These are phyloP conservation scores for Ganoderma boninense DNA, from an alignment of 1,284 basidiomycete genomes.

Conservation along the genomic window DNA sequence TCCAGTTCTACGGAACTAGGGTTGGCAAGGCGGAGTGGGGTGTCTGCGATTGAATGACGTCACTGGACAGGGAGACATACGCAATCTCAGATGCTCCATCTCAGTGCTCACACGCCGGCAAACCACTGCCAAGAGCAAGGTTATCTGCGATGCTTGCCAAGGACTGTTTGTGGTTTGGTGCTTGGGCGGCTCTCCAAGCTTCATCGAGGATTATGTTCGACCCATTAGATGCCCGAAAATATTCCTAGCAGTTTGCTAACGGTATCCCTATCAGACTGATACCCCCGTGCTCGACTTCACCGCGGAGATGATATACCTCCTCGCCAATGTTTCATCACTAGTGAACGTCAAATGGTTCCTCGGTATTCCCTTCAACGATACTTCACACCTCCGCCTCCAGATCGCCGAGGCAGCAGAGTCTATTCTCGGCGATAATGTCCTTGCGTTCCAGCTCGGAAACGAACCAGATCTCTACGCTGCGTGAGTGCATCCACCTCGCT, in stretches of 20 bases:
- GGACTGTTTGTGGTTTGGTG: not conserved
- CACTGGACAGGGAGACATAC: not conserved
- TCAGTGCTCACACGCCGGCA: not conserved
- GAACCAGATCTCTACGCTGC: constrained; percentile 73
- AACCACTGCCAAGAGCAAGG: constrained; percentile 5
- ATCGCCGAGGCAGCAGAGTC: constrained; percentile 58
- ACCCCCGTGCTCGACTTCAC: constrained; percentile 56
- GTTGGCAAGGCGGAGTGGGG: constrained; percentile 36
- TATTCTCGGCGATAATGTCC: constrained; percentile 66
- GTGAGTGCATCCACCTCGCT: constrained; percentile 26
- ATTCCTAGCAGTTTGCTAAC: not conserved
- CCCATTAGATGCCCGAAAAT: too few species aligned
- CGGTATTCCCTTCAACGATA: constrained; percentile 63
- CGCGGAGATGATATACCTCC: constrained; percentile 50
- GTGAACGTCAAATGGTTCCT: constrained; percentile 53
- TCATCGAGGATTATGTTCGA: not conserved
- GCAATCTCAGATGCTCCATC: not conserved
- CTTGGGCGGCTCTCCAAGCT: not conserved
- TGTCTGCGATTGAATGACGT: constrained; percentile 5
- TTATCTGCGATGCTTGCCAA: not conserved
- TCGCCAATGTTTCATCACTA: constrained; percentile 51
- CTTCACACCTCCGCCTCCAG: constrained; percentile 57
- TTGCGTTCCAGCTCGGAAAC: constrained; percentile 71
- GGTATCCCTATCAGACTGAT: constrained; percentile 35
- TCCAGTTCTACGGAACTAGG: not conserved